Percentiles rank a stretch among this genome's conserved stretches.
Evolutionary conservation across 192 early-diverging fungal species (phyloP).

Genomic region (Podila verticillata): DNA sequence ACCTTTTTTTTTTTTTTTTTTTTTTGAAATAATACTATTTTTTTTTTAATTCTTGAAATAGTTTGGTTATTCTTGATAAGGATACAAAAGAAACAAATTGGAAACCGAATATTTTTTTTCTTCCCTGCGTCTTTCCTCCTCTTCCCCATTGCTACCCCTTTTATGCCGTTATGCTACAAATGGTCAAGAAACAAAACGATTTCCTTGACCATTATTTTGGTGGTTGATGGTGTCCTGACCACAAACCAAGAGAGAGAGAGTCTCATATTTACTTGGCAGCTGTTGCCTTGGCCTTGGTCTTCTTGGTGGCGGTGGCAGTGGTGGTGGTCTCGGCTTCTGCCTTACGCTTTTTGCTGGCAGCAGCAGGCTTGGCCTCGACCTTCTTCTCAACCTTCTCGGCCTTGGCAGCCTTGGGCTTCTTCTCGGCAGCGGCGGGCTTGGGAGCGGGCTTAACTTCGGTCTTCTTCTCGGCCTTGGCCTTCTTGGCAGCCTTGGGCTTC

Average conservation of each 20-base stretch:
- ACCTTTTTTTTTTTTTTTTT: background rate
- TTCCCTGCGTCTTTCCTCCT: no score
- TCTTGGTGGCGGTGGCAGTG: slow-evolving; percentile 12
- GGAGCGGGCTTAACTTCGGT: slow-evolving; percentile 1
- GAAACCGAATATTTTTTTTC: no score
- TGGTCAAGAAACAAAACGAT: no score
- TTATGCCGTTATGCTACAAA: no score
- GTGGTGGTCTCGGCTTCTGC: background rate
- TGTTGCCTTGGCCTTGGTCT: slow-evolving; percentile 38
- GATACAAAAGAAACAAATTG: no score
- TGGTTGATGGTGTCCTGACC: no score
- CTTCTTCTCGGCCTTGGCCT: slow-evolving; percentile 44
- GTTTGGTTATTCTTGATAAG: no score
- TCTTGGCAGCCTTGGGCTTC: slow-evolving; percentile 20
- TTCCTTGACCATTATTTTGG: no score
- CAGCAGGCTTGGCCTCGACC: slow-evolving; percentile 36
- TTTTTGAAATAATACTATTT: background rate
- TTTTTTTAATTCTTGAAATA: no score
- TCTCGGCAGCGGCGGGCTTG: slow-evolving; percentile 16
- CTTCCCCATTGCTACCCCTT: no score
- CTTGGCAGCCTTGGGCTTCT: slow-evolving; percentile 36
- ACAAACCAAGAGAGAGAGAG: background rate
- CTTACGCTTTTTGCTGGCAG: slow-evolving; percentile 25
- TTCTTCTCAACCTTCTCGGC: slow-evolving; percentile 32
- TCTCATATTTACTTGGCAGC: slow-evolving; percentile 1